Conservation (phyloP, 2,329 filamentous ascomycete genomes). For the Massarina eburnea region DNA sequence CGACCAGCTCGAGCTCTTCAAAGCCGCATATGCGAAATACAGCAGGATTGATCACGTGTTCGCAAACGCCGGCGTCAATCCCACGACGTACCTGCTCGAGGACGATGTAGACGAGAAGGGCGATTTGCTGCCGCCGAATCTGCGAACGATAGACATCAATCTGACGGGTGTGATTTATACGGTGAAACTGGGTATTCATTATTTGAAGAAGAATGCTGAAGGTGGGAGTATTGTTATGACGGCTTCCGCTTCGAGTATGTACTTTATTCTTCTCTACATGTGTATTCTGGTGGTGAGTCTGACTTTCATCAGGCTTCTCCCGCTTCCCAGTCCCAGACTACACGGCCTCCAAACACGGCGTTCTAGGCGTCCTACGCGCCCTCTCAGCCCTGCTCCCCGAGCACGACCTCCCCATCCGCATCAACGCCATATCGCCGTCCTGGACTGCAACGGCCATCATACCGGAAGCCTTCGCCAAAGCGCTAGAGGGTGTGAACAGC, state of each 20-base stretch:
- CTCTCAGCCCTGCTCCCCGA: conserved; percentile 17
- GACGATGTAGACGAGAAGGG: conserved; percentile 33
- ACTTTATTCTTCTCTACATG: not conserved
- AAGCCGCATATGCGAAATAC: conserved; percentile 47
- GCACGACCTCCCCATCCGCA: conserved; percentile 28
- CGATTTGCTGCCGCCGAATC: conserved; percentile 27
- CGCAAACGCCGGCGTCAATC: conserved; percentile 36
- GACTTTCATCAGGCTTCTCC: conserved; percentile 16
- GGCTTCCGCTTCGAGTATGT: conserved; percentile 28
- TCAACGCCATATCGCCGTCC: conserved; percentile 35
- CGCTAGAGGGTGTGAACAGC: conserved; percentile 16
- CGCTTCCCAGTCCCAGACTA: conserved; percentile 32
- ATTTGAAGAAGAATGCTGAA: conserved; percentile 25
- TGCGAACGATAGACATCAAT: conserved; percentile 32
- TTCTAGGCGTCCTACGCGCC: conserved; percentile 33
- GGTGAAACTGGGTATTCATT: conserved; percentile 30
- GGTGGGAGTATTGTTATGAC: conserved; percentile 38
- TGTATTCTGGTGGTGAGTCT: not conserved
- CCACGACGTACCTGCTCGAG: conserved; percentile 23
- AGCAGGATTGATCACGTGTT: conserved; percentile 51
- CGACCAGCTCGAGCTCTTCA: conserved; percentile 56
- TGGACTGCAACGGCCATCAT: conserved; percentile 36
- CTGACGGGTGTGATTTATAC: conserved; percentile 33
- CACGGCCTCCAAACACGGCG: conserved; percentile 34
- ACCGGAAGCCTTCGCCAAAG: conserved; percentile 9